phyloP scores from a whole-genome alignment of 2,329 filamentous ascomycete genomes.

The Ophiostoma sp. region DNA sequence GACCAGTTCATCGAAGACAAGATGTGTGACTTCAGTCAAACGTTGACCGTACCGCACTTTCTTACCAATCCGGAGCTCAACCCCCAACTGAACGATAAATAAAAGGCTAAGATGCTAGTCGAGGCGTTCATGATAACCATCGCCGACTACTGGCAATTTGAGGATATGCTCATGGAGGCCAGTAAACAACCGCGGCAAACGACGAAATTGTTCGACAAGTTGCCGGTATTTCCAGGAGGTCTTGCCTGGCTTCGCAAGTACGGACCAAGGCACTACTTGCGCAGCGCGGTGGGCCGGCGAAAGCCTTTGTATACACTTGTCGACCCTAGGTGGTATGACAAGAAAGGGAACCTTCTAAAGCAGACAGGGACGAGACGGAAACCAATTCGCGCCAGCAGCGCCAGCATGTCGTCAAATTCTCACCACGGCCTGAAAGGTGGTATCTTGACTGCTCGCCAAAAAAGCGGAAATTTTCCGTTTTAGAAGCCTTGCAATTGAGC shows the following conservation, averaged over 20 bases:
- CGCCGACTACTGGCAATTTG: neutral
- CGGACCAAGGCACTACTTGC: neutral
- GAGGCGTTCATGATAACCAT: neutral
- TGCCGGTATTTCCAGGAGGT: neutral
- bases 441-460: neutral
- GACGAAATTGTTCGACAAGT: neutral
- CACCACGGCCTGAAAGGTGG: neutral
- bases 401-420: neutral
- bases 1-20: neutral
- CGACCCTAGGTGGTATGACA: neutral
- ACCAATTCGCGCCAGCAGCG: neutral
- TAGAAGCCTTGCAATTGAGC: neutral
- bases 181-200: neutral
- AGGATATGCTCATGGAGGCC: neutral
- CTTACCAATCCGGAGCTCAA: neutral
- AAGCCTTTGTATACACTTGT: neutral
- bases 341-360: neutral
- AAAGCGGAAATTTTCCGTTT: neutral
- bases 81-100: conserved; percentile 1
- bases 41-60: conserved; percentile 5
- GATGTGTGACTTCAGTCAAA: neutral
- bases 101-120: neutral
- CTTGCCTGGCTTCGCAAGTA: neutral
- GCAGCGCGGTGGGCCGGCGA: neutral
- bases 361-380: neutral